Percentiles rank a stretch among this genome's conserved stretches.
Evolutionary conservation across 371 early-diverging fungal genomes (phyloP).

Genomic region (Mucor piriformis): DNA sequence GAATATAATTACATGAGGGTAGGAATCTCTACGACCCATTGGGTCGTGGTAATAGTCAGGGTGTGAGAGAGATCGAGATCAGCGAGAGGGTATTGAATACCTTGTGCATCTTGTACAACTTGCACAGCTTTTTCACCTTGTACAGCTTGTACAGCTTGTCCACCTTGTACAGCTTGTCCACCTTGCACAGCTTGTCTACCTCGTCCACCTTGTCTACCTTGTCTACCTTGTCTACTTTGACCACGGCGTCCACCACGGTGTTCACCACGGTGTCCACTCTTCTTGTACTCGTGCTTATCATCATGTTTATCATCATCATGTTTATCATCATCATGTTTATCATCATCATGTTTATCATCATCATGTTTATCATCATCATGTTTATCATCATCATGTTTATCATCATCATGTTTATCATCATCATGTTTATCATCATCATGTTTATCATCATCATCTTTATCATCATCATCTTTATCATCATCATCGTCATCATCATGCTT

Average conservation of each 20-base stretch:
- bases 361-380: not conserved
- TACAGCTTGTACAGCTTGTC: not conserved
- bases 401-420: slow-evolving; percentile 11
- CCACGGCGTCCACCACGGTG: not conserved
- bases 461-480: slow-evolving; percentile 13
- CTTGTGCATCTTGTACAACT: no score
- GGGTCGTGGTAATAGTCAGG: slow-evolving; percentile 36
- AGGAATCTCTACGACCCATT: slow-evolving; percentile 21
- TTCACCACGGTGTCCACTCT: not conserved
- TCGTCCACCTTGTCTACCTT: not conserved
- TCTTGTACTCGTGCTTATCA: slow-evolving; percentile 5
- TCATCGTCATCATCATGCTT: slow-evolving; percentile 6
- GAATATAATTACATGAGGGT: not conserved
- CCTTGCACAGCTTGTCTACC: not conserved
- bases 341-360: slow-evolving; percentile 7
- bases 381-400: slow-evolving; percentile 15
- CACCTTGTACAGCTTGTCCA: not conserved
- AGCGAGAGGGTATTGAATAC: not conserved
- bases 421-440: slow-evolving; percentile 1
- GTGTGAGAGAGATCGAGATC: slow-evolving; percentile 33
- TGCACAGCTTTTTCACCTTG: not conserved
- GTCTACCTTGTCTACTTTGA: not conserved
- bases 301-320: slow-evolving; percentile 16
- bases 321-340: slow-evolving; percentile 11
- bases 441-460: slow-evolving; percentile 11